Conservation (phyloP, 2,329 filamentous ascomycete genomes). For the Lasiodiplodia theobromae region DNA sequence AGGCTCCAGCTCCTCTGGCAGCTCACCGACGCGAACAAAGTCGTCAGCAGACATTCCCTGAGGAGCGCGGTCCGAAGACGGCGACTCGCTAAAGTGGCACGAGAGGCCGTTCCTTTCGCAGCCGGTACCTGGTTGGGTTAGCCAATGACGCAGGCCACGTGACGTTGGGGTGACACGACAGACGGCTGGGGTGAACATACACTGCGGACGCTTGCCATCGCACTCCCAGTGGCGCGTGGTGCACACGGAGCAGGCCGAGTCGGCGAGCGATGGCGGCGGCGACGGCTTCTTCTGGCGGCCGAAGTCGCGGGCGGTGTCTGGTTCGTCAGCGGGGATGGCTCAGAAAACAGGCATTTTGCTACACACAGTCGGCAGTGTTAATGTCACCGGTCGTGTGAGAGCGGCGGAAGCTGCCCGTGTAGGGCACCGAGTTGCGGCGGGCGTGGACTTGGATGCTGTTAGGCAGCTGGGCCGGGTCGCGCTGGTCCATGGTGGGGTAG, state of each 20-base stretch:
- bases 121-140: conserved; percentile 6
- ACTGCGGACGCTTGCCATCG: conserved; percentile 25
- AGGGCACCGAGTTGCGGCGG: conserved; percentile 18
- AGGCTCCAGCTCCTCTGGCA: conserved; percentile 18
- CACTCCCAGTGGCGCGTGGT: conserved; percentile 23
- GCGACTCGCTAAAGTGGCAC: conserved; percentile 24
- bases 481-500: conserved; percentile 22
- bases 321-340: background rate
- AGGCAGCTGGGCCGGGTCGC: conserved; percentile 1
- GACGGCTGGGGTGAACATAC: background rate
- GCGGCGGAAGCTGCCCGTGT: conserved; percentile 19
- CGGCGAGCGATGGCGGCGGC: conserved; percentile 27
- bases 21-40: conserved; percentile 1
- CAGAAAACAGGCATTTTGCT: background rate
- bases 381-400: conserved; percentile 19
- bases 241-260: conserved; percentile 29
- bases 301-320: conserved; percentile 9
- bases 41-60: conserved; percentile 21
- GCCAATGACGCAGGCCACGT: conserved; percentile 10
- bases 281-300: conserved; percentile 16
- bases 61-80: background rate
- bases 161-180: conserved; percentile 13
- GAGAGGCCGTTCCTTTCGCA: conserved; percentile 23
- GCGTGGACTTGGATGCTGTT: conserved; percentile 13
- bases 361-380: conserved; percentile 12